Conservation (phyloP, 2,329 filamentous ascomycete species). For the Ceratocystis cubensis region DNA sequence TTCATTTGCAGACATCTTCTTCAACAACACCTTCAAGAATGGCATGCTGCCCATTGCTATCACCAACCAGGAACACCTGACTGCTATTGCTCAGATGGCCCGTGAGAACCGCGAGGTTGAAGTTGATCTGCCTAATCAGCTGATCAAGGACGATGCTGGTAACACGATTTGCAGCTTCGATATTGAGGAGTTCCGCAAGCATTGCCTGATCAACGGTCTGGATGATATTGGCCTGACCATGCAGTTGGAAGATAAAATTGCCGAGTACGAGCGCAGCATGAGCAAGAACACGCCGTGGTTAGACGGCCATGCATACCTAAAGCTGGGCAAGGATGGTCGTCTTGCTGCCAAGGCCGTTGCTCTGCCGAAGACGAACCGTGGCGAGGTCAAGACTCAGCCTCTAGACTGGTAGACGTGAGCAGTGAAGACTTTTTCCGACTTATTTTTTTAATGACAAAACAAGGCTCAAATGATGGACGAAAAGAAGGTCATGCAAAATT, state of each 20-base stretch:
- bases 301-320: slow-evolving; percentile 73
- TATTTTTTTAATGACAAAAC: neutral
- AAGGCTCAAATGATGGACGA: neutral
- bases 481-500: neutral
- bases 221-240: slow-evolving; percentile 94
- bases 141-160: slow-evolving; percentile 64
- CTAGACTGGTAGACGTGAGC: slow-evolving; percentile 60
- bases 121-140: slow-evolving; percentile 75
- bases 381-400: slow-evolving; percentile 71
- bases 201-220: slow-evolving; percentile 84
- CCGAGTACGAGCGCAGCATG: slow-evolving; percentile 65
- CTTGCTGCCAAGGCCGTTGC: slow-evolving; percentile 49
- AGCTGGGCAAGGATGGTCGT: slow-evolving; percentile 42
- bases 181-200: slow-evolving; percentile 85
- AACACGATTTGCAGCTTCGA: slow-evolving; percentile 67
- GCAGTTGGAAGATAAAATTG: slow-evolving; percentile 82
- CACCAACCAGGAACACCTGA: slow-evolving; percentile 50
- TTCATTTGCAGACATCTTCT: slow-evolving; percentile 69
- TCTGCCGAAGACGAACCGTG: slow-evolving; percentile 79
- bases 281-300: slow-evolving; percentile 77
- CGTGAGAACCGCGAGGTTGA: slow-evolving; percentile 71
- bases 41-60: slow-evolving; percentile 88
- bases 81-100: slow-evolving; percentile 64
- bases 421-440: neutral
- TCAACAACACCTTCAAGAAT: slow-evolving; percentile 99